phyloP scores from a whole-genome alignment of 192 early-diverging fungal species.

The Paraglomus brasilianum region DNA sequence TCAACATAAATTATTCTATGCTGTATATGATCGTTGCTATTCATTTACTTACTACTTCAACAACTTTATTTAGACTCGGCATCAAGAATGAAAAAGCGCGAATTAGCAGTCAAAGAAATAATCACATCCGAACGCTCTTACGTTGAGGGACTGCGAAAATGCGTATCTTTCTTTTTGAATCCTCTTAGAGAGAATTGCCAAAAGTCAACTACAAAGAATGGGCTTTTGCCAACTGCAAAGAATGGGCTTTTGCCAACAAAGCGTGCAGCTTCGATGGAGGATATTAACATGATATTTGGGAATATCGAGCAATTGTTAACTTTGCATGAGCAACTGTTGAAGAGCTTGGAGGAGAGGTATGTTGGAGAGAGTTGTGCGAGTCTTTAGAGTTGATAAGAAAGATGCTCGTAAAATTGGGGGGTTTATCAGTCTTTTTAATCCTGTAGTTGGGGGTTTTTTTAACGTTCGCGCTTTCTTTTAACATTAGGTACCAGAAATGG shows the following conservation, averaged over 20 bases:
- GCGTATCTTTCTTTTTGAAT: slow-evolving; percentile 54
- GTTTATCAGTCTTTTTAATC: too few species aligned
- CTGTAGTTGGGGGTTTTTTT: too few species aligned
- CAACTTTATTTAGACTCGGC: background rate
- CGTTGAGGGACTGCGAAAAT: slow-evolving; percentile 72
- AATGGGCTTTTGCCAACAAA: slow-evolving; percentile 19
- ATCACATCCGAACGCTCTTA: slow-evolving; percentile 85
- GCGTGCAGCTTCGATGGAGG: slow-evolving; percentile 16
- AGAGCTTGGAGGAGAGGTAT: slow-evolving; percentile 26
- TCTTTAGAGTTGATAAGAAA: too few species aligned
- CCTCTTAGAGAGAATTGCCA: slow-evolving; percentile 46
- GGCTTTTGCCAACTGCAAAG: slow-evolving; percentile 8
- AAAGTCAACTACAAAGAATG: slow-evolving; percentile 8
- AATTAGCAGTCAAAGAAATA: slow-evolving; percentile 63
- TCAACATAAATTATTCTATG: background rate
- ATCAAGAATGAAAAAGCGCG: slow-evolving; percentile 19
- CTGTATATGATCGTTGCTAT: background rate
- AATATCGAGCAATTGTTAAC: slow-evolving; percentile 17
- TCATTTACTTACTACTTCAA: background rate
- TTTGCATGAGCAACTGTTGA: slow-evolving; percentile 25
- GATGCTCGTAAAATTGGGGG: too few species aligned
- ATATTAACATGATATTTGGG: slow-evolving; percentile 24
- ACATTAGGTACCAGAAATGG: background rate
- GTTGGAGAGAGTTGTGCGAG: background rate
- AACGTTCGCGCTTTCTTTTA: background rate